Conservation (phyloP, 208 protist species). For the Leishmania mexicana region DNA sequence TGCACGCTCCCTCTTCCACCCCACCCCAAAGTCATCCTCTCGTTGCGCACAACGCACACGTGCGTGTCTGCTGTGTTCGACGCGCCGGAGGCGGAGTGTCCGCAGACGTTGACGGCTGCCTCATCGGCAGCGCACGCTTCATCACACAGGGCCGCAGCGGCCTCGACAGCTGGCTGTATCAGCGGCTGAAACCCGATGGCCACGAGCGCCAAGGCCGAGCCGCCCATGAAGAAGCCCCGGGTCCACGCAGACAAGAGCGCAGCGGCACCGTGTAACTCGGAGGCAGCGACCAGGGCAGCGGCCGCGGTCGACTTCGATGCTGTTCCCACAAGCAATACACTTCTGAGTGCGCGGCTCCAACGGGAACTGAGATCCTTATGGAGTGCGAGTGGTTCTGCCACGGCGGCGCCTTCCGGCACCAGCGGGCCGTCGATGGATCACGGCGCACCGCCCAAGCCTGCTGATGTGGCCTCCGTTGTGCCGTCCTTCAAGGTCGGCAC, state of each 20-base stretch:
- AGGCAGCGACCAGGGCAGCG: neutral
- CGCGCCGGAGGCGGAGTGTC: neutral
- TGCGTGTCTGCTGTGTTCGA: neutral
- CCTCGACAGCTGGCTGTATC: neutral
- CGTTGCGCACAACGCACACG: neutral
- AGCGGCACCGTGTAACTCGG: neutral
- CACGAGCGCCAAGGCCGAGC: neutral
- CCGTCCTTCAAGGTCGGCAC: conserved; percentile 82
- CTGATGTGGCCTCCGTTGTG: conserved; percentile 26
- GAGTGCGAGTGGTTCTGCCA: conserved; percentile 5
- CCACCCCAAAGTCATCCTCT: neutral
- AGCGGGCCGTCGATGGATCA: neutral
- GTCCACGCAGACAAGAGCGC: neutral
- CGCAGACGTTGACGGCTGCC: neutral
- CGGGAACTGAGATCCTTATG: conserved; percentile 37
- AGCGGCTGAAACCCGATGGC: neutral
- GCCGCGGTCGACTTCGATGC: conserved; percentile 1
- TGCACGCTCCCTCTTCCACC: neutral
- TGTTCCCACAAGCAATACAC: conserved; percentile 10
- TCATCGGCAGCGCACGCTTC: neutral
- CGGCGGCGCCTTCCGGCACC: neutral
- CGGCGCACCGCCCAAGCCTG: neutral
- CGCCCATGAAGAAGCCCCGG: conserved; percentile 11
- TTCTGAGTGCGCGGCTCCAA: conserved; percentile 30
- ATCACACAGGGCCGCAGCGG: conserved; percentile 7